Conservation (phyloP, 1,284 basidiomycete genomes). For the Tetrapyrgos nigripes region DNA sequence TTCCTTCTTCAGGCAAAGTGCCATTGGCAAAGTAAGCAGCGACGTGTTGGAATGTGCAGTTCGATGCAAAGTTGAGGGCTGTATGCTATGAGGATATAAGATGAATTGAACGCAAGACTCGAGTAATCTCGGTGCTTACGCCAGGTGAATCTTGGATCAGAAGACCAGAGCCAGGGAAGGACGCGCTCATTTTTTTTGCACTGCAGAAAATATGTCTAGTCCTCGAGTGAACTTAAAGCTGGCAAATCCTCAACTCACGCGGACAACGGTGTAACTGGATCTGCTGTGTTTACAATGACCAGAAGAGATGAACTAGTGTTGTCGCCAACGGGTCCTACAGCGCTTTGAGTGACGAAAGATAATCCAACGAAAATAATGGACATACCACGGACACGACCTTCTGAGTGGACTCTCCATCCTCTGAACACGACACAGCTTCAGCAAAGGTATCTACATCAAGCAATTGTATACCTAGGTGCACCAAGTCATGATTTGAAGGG, state of each 20-base stretch:
- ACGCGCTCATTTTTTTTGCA: constrained; percentile 44
- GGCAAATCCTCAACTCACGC: constrained; percentile 29
- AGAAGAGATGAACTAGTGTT: constrained; percentile 28
- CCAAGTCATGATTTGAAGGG: background rate
- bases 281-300: constrained; percentile 33
- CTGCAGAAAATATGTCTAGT: constrained; percentile 26
- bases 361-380: background rate
- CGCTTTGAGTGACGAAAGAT: background rate
- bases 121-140: constrained; percentile 25
- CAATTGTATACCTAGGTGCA: background rate
- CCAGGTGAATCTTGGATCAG: constrained; percentile 49
- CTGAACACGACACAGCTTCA: constrained; percentile 19
- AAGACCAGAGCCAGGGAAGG: constrained; percentile 43
- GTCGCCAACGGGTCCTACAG: constrained; percentile 21
- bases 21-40: background rate
- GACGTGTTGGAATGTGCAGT: constrained; percentile 40
- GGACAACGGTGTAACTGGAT: constrained; percentile 46
- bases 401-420: constrained; percentile 34
- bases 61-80: constrained; percentile 46
- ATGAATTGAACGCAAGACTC: background rate
- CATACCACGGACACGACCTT: constrained; percentile 38
- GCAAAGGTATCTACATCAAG: background rate
- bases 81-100: constrained; percentile 39
- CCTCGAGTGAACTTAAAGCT: background rate
- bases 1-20: background rate